A percentile compares a stretch with the other conserved stretches of the same genome.
These are phyloP conservation scores for Delitschia confertaspora DNA, from an alignment of 495 filamentous ascomycete genomes.

Conservation along the genomic window DNA sequence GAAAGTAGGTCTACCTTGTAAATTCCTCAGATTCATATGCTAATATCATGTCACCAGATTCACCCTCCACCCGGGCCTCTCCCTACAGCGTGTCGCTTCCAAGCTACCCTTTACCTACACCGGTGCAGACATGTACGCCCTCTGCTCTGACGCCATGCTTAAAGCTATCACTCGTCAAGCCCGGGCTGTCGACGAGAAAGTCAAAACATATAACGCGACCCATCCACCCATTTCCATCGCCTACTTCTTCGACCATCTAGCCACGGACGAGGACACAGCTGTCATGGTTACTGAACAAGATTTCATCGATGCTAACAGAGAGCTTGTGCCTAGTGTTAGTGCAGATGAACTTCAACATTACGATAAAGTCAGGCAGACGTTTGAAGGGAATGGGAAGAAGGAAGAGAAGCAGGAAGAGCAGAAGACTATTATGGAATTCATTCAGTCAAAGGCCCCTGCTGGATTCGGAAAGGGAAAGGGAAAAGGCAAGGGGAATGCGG, in stretches of 20 bases:
- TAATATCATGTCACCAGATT: slow-evolving; percentile 48
- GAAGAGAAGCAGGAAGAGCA: slow-evolving; percentile 30
- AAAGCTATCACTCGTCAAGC: slow-evolving; percentile 95
- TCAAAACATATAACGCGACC: slow-evolving; percentile 49
- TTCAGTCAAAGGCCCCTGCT: background rate
- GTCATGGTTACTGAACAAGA: slow-evolving; percentile 85
- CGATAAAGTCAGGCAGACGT: slow-evolving; percentile 67
- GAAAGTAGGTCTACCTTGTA: slow-evolving; percentile 58
- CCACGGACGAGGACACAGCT: slow-evolving; percentile 67
- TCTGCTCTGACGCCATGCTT: slow-evolving; percentile 96
- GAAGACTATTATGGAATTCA: background rate
- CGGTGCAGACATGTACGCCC: slow-evolving; percentile 90
- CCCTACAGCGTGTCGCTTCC: slow-evolving; percentile 63
- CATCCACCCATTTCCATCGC: slow-evolving; percentile 61
- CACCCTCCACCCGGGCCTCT: slow-evolving; percentile 64
- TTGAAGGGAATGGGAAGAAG: slow-evolving; percentile 49
- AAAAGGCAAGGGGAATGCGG: slow-evolving; percentile 37
- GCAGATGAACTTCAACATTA: slow-evolving; percentile 90
- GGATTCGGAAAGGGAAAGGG: slow-evolving; percentile 39
- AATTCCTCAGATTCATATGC: background rate
- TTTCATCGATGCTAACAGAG: slow-evolving; percentile 67
- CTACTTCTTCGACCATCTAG: slow-evolving; percentile 90
- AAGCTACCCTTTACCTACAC: slow-evolving; percentile 91
- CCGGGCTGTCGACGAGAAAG: slow-evolving; percentile 72
- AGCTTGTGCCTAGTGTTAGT: slow-evolving; percentile 89